Evolutionary conservation across 2,329 filamentous ascomycete genomes (phyloP).

Genomic region (Mycosphaerella arachidis): DNA sequence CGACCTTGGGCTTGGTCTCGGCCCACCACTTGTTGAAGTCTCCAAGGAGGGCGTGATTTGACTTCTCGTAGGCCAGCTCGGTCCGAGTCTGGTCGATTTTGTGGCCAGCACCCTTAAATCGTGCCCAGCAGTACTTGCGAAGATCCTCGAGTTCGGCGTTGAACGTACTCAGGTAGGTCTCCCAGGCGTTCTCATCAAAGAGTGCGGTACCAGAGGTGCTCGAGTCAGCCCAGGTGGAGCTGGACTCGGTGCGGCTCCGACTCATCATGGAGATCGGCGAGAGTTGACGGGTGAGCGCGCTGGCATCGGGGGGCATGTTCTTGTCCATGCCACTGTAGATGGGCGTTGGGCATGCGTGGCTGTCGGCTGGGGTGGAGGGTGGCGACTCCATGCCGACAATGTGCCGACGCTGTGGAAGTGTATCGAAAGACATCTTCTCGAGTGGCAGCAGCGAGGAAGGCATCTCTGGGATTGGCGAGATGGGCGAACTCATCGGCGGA

Average conservation of each 20-base stretch:
- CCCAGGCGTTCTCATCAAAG: slow-evolving; percentile 32
- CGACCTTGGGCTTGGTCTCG: slow-evolving; percentile 33
- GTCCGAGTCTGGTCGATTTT: slow-evolving; percentile 25
- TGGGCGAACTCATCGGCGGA: slow-evolving; percentile 16
- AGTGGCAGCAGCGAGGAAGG: slow-evolving; percentile 9
- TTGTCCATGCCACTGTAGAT: slow-evolving; percentile 9
- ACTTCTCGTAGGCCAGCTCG: slow-evolving; percentile 19
- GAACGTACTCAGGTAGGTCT: slow-evolving; percentile 27
- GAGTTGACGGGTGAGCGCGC: slow-evolving; percentile 19
- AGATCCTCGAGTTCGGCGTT: slow-evolving; percentile 34
- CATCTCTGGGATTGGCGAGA: slow-evolving; percentile 10
- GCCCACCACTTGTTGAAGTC: slow-evolving; percentile 40
- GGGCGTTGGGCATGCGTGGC: slow-evolving; percentile 20
- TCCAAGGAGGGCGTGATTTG: slow-evolving; percentile 24
- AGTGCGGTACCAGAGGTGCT: slow-evolving; percentile 4
- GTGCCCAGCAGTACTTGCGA: slow-evolving; percentile 36
- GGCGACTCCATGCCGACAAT: slow-evolving; percentile 30
- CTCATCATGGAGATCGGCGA: slow-evolving; percentile 13
- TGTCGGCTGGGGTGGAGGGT: slow-evolving; percentile 31
- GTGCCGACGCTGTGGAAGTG: slow-evolving; percentile 9
- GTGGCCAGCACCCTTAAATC: slow-evolving; percentile 38
- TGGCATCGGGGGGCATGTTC: slow-evolving; percentile 12
- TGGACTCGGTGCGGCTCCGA: slow-evolving; percentile 13
- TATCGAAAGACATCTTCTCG: slow-evolving; percentile 15
- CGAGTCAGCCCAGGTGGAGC: slow-evolving; percentile 4